A percentile compares a stretch with the other conserved stretches of the same genome.
These are phyloP conservation scores for Posidonia australis DNA, from an alignment of 106 monocot genomes.

Conservation along the genomic window DNA sequence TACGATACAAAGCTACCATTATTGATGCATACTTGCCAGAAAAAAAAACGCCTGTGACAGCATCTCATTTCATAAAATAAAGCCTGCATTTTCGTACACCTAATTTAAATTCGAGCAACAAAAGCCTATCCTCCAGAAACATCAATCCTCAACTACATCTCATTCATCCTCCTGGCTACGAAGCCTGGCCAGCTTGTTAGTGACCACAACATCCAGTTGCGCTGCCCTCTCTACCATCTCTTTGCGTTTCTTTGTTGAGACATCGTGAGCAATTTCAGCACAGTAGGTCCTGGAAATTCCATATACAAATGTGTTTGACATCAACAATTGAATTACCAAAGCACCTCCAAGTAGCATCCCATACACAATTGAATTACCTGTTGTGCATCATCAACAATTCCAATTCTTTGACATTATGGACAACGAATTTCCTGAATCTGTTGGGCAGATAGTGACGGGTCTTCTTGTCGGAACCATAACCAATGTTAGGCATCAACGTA, in stretches of 20 bases:
- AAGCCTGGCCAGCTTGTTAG: constrained; percentile 61
- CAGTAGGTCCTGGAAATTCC: constrained; percentile 36
- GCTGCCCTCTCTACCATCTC: constrained; percentile 59
- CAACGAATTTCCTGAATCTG: constrained; percentile 30
- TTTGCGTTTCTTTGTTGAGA: constrained; percentile 59
- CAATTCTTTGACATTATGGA: constrained; percentile 31
- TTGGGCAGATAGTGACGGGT: constrained; percentile 36
- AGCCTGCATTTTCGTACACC: too few species aligned
- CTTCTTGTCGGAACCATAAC: constrained; percentile 46
- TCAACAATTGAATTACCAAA: background rate
- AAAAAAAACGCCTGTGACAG: too few species aligned
- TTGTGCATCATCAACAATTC: constrained; percentile 56
- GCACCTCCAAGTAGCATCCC: background rate
- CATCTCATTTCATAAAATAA: too few species aligned
- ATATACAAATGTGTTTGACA: too few species aligned
- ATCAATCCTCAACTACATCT: background rate
- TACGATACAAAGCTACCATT: too few species aligned
- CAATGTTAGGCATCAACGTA: constrained; percentile 48
- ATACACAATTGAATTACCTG: constrained; percentile 9
- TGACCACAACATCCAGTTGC: constrained; percentile 55
- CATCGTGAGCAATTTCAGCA: constrained; percentile 57
- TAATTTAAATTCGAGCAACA: background rate
- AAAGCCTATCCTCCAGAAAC: background rate
- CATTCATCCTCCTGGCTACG: constrained; percentile 73
- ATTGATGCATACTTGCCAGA: too few species aligned